A percentile compares a stretch with the other conserved stretches of the same genome.
Evolutionary conservation across 2,329 filamentous ascomycete species (phyloP).

Genomic region (Triangularia verruculosa): DNA sequence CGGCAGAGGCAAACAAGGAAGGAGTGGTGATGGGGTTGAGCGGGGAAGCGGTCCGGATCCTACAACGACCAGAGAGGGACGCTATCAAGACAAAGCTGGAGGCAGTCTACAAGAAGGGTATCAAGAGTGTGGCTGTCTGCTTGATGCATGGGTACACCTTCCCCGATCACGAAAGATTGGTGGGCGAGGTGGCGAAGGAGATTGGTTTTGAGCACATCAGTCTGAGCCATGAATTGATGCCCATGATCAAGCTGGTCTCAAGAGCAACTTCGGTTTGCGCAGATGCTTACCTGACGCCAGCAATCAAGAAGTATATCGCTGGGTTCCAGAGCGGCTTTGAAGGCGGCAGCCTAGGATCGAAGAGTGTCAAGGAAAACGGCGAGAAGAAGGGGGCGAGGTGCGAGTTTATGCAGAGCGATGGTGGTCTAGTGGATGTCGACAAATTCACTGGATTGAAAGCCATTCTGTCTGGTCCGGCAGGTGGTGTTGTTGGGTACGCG

Average conservation of each 20-base stretch:
- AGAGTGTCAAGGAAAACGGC: slow-evolving; percentile 65
- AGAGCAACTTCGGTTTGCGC: slow-evolving; percentile 74
- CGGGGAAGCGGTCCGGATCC: slow-evolving; percentile 70
- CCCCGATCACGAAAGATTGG: slow-evolving; percentile 75
- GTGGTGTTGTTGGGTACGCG: slow-evolving; percentile 88
- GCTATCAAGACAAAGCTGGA: slow-evolving; percentile 60
- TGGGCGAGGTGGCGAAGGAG: slow-evolving; percentile 72
- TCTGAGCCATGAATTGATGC: slow-evolving; percentile 77
- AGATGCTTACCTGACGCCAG: slow-evolving; percentile 76
- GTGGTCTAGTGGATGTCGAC: slow-evolving; percentile 68
- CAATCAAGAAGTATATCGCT: slow-evolving; percentile 69
- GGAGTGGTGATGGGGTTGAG: slow-evolving; percentile 69
- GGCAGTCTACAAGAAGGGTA: slow-evolving; percentile 64
- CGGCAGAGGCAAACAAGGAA: slow-evolving; percentile 43
- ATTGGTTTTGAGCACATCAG: slow-evolving; percentile 83
- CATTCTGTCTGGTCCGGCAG: slow-evolving; percentile 87
- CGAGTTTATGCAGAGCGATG: slow-evolving; percentile 94
- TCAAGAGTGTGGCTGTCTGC: slow-evolving; percentile 82
- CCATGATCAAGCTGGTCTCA: slow-evolving; percentile 83
- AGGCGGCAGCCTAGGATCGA: slow-evolving; percentile 70
- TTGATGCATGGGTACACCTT: slow-evolving; percentile 93
- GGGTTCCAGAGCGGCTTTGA: slow-evolving; percentile 79
- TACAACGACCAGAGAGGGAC: slow-evolving; percentile 58
- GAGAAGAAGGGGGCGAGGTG: slow-evolving; percentile 72
- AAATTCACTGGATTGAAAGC: slow-evolving; percentile 81